Evolutionary conservation across 2,329 filamentous ascomycete species (phyloP), one percentile per base, ranked within the genome.

Genomic region (Curvularia sp.): DNA sequence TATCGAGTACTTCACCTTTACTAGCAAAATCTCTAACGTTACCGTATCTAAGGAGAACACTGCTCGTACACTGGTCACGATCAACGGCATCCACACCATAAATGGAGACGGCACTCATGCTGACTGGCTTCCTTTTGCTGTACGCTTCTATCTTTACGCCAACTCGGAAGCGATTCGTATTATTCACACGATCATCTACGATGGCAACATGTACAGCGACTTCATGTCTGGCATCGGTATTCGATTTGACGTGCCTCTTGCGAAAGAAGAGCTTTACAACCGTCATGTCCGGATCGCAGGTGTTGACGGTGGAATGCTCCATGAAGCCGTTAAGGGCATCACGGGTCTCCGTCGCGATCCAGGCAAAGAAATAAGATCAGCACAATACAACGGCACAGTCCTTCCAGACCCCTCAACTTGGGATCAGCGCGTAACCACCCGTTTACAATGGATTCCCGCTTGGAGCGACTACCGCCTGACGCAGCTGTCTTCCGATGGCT

Each of bases 401-500:
- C 83, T 0, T 76, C 80, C 42, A 69, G 78, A 59, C 13, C 47
- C 50, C 3, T 68, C 74, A 1, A 82, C 81, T 0, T 84, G 83
- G 83, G 78, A 82, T 60, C 71, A 77, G 3, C 71, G 77, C 43
- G 78, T 85, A 3, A 76, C 80, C 0, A 77, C 77, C 8, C 71
- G 81, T 3, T 66, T 87, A 4, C 79, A 83, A 36, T 88, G 83
- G 82, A 81, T 88, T 47, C 86, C 85, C 0, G 71, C 79, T 0
- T 89, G 85, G 84, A 82, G 80, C 50, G 84, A 87, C 61, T 89
- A 83, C 67, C 81, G 78, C 18, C 74, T 89, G 13, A 78, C 76
- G 0, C 86, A 89, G 64, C 76, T 87, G 0, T 87, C 85, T 0
- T 75, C 86, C 0, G 86, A 88, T 42, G 86, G 86, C 0, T 89